phyloP scores from a whole-genome alignment of 2,329 filamentous ascomycete genomes.

The Mycosphaerelloides madeirae region DNA sequence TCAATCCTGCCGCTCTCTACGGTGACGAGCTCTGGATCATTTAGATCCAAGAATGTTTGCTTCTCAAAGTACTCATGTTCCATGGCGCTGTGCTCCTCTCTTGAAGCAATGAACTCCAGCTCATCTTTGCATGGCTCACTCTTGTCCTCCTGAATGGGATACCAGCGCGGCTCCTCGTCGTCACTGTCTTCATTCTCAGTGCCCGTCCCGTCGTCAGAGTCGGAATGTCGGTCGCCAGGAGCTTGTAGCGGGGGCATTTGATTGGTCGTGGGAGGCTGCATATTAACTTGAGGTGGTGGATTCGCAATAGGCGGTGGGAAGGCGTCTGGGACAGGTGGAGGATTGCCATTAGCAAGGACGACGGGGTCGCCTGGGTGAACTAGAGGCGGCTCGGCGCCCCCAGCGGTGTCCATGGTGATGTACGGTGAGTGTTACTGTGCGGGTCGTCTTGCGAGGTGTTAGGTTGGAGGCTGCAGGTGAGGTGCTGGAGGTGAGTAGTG shows the following conservation, averaged over 20 bases:
- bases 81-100: constrained; percentile 50
- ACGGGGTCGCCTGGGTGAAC: background rate
- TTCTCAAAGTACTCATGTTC: constrained; percentile 58
- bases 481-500: background rate
- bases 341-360: background rate
- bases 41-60: constrained; percentile 50
- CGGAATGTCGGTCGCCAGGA: background rate
- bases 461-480: background rate
- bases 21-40: constrained; percentile 55
- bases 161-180: constrained; percentile 21
- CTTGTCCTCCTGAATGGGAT: constrained; percentile 52
- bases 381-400: background rate
- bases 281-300: background rate
- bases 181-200: constrained; percentile 28
- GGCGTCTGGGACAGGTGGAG: background rate
- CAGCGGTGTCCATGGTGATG: constrained; percentile 2
- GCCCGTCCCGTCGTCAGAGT: constrained; percentile 3
- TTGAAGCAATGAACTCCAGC: constrained; percentile 52
- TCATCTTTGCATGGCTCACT: constrained; percentile 54
- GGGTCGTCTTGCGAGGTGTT: too few species aligned
- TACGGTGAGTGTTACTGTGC: background rate
- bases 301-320: background rate
- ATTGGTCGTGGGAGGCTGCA: background rate
- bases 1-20: constrained; percentile 53
- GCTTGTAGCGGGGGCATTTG: background rate